These are phyloP conservation scores for Saccharomyces kudriavzevii DNA, from an alignment of 805 yeast species.

Conservation along the genomic window DNA sequence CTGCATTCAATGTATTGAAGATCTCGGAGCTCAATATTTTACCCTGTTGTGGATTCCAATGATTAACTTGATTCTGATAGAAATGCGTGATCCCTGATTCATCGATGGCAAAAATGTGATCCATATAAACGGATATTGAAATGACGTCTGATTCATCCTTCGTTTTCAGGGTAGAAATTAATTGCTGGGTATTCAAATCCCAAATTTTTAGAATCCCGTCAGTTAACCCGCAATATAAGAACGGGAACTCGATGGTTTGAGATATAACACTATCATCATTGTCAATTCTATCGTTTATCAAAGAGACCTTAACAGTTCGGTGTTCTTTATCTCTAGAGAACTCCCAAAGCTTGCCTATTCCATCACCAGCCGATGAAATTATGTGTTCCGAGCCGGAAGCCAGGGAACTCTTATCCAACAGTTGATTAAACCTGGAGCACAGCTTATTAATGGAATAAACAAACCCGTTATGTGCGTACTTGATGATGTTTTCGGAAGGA, in stretches of 20 bases:
- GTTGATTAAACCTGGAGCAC: constrained; percentile 9
- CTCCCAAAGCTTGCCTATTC: constrained; percentile 75
- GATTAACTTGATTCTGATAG: constrained; percentile 35
- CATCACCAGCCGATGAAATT: constrained; percentile 86
- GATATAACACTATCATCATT: constrained; percentile 68
- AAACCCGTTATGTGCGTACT: constrained; percentile 89
- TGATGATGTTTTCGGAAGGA: constrained; percentile 53
- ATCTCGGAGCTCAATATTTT: constrained; percentile 51
- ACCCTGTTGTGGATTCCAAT: constrained; percentile 49
- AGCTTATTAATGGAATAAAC: constrained; percentile 53
- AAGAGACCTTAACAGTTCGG: constrained; percentile 9
- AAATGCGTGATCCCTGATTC: constrained; percentile 41
- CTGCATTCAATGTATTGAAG: constrained; percentile 26
- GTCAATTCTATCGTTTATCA: constrained; percentile 28
- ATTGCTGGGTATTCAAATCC: constrained; percentile 79
- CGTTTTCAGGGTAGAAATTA: constrained; percentile 38
- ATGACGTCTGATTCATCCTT: constrained; percentile 44
- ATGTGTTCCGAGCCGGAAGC: constrained; percentile 31
- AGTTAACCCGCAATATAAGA: constrained; percentile 74
- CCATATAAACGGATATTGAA: constrained; percentile 33
- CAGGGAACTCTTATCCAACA: constrained; percentile 3
- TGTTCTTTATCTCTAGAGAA: constrained; percentile 19
- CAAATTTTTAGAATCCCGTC: constrained; percentile 72
- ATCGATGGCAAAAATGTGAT: constrained; percentile 27
- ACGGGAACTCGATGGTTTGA: constrained; percentile 53